Evolutionary conservation across 441 rosid species (phyloP), one percentile per base, ranked within the genome.

Genomic region (Euphorbia celastroides): DNA sequence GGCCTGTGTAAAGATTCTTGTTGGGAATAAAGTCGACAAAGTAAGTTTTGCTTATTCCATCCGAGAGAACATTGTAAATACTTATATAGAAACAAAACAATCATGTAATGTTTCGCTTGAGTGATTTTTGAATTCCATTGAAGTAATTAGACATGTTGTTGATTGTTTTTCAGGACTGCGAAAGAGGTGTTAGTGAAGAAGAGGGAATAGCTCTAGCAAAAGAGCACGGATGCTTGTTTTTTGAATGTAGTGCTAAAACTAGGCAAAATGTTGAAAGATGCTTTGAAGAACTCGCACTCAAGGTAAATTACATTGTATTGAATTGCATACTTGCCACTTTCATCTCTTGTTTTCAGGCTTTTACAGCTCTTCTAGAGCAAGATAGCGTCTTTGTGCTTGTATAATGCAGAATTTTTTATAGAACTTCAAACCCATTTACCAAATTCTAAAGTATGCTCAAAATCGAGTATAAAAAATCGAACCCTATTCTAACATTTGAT

Each of bases 161-260:
- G 17, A 19, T 31, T 8, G 14, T 3, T 30, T 74, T 64, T 46
- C 82, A 84, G 89, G 89, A 83, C 36, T 70, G 83, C 42, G 86
- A 81, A 72, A 81, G 84, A 75, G 83, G 58, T 55, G 86, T 85
- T 13, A 83, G 82, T 51, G 75, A 81, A 66, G 84, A 79, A 64
- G 89, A 82, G 70, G 89, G 89, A 42, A 67, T 81, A 42, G 74
- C 79, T 59, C 79, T 85, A 42, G 86, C 89, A 0, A 78, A 83
- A 72, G 84, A 83, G 62, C 79, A 78, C n/a, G 89, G 87, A 32
- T 81, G 87, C 59, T 76, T 76, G 67, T 85, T 83, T 68, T 74
- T 81, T 0, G 89, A 85, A 65, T 81, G 89, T 62, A 85, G 89
- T 59, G 89, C 89, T 57, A 83, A 79, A 79, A 85, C 89, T 19